Base-by-base conservation (phyloP, 305 asterid species). In the Plantago lanceolata region DNA sequence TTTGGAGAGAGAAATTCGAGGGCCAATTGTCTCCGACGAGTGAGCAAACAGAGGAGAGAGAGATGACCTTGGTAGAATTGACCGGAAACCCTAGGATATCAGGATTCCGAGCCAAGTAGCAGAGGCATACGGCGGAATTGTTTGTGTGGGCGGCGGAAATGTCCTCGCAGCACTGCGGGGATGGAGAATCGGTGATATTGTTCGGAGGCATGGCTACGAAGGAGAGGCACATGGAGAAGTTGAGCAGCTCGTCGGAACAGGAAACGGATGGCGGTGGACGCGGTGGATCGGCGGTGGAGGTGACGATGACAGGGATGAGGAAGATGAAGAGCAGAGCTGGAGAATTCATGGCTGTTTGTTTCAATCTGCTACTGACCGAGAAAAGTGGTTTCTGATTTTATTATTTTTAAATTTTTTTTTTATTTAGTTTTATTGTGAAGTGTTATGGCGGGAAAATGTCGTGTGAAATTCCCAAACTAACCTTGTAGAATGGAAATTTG, bases 181-280 rank as follows among this genome's bases (percentile, higher is more conserved):
- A 70, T 18, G 97, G 96, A 35, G 74, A 67, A 28, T 54, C 77
- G 54, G 90, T 75, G 68, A 67, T 68, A 68, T 89, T 89, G 86
- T 87, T 92, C 35, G 96, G 93, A 63, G 75, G 62, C n/a, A 61
- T 71, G 26, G 95, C 74, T 54, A 82, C 76, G 80, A 75, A 89
- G 0, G 91, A 76, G 17, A 92, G 91, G 59, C 98, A 92, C 20
- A 78, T 58, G 12, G 98, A 86, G 79, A 92, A 87, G 14, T 71
- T 24, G 45, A 87, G 85, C 59, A 92, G 72, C 68, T 82, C 82
- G 74, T 81, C 89, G 57, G 94, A 68, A 73, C 98, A 92, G 59
- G 79, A 67, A 1, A 57, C 45, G 20, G 84, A 61, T 17, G 87
- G 74, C 12, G 71, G 43, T 43, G 67, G 60, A 20, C 54, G 40